phyloP scores from a whole-genome alignment of 2,329 filamentous ascomycete species.

The Thielaviopsis punctulata region DNA sequence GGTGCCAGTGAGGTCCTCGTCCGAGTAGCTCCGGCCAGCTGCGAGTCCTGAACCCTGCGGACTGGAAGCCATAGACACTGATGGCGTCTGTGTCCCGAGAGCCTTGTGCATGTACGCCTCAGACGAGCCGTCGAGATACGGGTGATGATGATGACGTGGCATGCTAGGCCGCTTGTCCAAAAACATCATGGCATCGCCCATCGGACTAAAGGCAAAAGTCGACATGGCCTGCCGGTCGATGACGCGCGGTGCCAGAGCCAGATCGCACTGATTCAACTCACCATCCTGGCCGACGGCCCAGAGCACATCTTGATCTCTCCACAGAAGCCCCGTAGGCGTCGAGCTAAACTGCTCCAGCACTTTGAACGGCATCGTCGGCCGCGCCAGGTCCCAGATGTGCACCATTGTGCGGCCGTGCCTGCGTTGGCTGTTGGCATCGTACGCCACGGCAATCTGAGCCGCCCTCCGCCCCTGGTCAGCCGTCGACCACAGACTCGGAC shows the following conservation, averaged over 20 bases:
- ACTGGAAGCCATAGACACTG: slow-evolving; percentile 30
- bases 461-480: slow-evolving; percentile 41
- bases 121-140: background rate
- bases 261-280: slow-evolving; percentile 45
- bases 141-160: background rate
- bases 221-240: slow-evolving; percentile 47
- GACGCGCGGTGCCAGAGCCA: slow-evolving; percentile 44
- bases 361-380: slow-evolving; percentile 49
- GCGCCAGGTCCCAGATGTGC: slow-evolving; percentile 52
- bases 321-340: slow-evolving; percentile 40
- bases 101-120: slow-evolving; percentile 17
- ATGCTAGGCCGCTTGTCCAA: slow-evolving; percentile 37
- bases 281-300: slow-evolving; percentile 50
- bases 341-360: slow-evolving; percentile 43
- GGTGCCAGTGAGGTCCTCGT: slow-evolving; percentile 44
- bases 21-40: slow-evolving; percentile 44
- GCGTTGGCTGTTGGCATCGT: slow-evolving; percentile 38
- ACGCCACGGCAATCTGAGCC: slow-evolving; percentile 44
- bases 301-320: slow-evolving; percentile 47
- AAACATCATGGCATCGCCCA: slow-evolving; percentile 42
- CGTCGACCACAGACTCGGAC: slow-evolving; percentile 48
- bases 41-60: slow-evolving; percentile 33
- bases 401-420: slow-evolving; percentile 39
- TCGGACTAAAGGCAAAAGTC: slow-evolving; percentile 40
- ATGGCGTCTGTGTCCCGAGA: slow-evolving; percentile 19